A percentile compares a stretch with the other conserved stretches of the same genome.
Evolutionary conservation across 164 flowering plant genomes (phyloP).

Genomic region (Annona squamosa): DNA sequence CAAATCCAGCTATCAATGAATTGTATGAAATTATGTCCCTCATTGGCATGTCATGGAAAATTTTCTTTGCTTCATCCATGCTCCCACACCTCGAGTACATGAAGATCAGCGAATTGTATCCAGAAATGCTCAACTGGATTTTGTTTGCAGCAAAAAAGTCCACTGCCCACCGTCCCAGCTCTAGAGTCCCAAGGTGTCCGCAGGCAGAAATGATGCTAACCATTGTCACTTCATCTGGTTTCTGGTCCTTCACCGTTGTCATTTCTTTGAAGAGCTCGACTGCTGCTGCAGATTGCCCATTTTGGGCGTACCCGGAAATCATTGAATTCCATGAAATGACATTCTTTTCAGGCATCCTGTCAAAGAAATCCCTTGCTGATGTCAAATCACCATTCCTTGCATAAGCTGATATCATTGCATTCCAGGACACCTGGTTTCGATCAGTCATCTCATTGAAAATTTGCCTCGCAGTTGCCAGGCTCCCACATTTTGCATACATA

Average conservation of each 20-base stretch:
- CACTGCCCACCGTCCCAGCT: constrained; percentile 44
- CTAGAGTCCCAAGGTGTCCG: constrained; percentile 66
- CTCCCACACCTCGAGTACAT: constrained; percentile 82
- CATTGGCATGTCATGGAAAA: constrained; percentile 39
- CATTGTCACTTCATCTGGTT: constrained; percentile 73
- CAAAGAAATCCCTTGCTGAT: constrained; percentile 50
- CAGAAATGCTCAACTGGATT: constrained; percentile 41
- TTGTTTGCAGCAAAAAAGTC: constrained; percentile 21
- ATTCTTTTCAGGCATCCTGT: constrained; percentile 49
- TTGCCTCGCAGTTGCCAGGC: constrained; percentile 31
- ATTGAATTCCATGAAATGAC: constrained; percentile 74
- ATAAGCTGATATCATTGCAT: constrained; percentile 73
- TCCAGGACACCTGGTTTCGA: constrained; percentile 57
- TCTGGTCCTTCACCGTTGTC: constrained; percentile 15
- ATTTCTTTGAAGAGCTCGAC: constrained; percentile 58
- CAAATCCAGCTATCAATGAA: constrained; percentile 61
- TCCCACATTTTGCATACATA: constrained; percentile 36
- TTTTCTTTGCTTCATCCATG: constrained; percentile 42
- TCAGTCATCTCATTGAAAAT: constrained; percentile 49
- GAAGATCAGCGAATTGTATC: constrained; percentile 52
- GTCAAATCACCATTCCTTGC: constrained; percentile 41
- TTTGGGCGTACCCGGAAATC: constrained; percentile 77
- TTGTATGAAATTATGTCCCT: constrained; percentile 66
- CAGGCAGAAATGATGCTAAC: constrained; percentile 69
- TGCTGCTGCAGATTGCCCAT: constrained; percentile 53